Conservation (phyloP, 1,284 basidiomycete species). For the Porogramme epimiltina region DNA sequence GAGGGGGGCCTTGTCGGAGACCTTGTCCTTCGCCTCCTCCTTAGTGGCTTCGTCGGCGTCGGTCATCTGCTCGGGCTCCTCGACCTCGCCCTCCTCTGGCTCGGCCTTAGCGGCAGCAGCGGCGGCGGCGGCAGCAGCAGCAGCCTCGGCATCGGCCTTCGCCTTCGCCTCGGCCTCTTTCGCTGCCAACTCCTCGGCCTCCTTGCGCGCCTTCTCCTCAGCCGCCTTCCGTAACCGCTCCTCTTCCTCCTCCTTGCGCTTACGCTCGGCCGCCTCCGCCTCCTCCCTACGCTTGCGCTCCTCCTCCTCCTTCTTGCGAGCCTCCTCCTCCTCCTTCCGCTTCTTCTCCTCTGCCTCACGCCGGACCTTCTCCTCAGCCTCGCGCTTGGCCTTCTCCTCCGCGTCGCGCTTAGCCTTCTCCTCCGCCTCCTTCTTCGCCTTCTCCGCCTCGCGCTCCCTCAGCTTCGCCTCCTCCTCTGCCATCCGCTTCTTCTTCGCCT, state of each 20-base stretch:
- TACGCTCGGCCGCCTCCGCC: conserved; percentile 36
- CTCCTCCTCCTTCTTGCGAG: conserved; percentile 32
- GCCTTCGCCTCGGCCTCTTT: conserved; percentile 31
- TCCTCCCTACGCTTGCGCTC: conserved; percentile 40
- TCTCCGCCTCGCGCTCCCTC: conserved; percentile 42
- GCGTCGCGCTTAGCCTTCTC: conserved; percentile 30
- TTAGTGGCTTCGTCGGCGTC: conserved; percentile 32
- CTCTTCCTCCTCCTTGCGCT: conserved; percentile 43
- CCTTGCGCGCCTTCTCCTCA: conserved; percentile 31
- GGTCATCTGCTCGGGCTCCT: conserved; percentile 39
- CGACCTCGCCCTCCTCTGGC: conserved; percentile 40
- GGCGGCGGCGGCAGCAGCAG: conserved; percentile 30
- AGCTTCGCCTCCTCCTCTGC: conserved; percentile 35
- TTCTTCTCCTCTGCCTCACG: conserved; percentile 30
- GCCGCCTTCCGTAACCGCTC: conserved; percentile 36
- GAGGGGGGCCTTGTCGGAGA: conserved; percentile 47
- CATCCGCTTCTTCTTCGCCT: conserved; percentile 50
- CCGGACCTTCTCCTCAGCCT: conserved; percentile 26
- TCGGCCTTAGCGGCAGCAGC: conserved; percentile 36
- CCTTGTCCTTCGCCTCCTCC: conserved; percentile 39
- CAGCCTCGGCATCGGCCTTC: conserved; percentile 38
- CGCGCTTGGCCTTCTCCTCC: conserved; percentile 33
- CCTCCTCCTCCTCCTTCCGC: conserved; percentile 29
- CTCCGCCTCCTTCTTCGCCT: conserved; percentile 36
- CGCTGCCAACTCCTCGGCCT: conserved; percentile 29